Base-by-base conservation (phyloP, 768 basidiomycete genomes). In the Hericium alpestre region DNA sequence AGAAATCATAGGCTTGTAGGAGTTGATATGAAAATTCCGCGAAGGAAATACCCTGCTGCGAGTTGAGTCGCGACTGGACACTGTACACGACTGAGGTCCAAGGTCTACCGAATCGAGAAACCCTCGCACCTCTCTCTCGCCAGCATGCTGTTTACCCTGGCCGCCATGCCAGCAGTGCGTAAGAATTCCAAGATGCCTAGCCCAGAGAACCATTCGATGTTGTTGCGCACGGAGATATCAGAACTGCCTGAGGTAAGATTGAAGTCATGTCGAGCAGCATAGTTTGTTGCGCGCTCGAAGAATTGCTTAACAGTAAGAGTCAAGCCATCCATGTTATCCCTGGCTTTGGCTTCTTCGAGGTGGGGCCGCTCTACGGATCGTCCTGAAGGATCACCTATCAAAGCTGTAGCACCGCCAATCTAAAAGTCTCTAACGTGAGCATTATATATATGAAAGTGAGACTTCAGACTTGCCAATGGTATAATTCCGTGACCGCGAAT, bases 11-110 rank as follows among this genome's bases (percentile, higher is more conserved):
- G 11, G 93, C 96, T 72, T 99, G 96, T 25, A 99, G 78, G 22
- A 99, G 82, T 66, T 99, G 96, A 69, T 99, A 99, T 3, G 90
- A 84, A 72, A 99, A 98, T 68, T 99, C 96, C 18, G 94, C 93
- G 73, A 95, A 99, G n/a, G 94, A 96, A 59, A 98, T 86, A 48
- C 95, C 95, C 63, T 84, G 81, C 59, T 86, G 83, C 0, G 90
- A 83, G 6, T 75, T 73, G 55, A 97, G 76, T 25, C 95, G 86
- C 27, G 82, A 80, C 58, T 86, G 86, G 39, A 96, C 93, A 63
- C 94, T 96, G 59, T 15, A 46, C 8, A 18, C 9, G 18, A 40
- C 25, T 40, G 20, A 8, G 22, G 47, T 60, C 51, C 20, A 25
- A 20, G 13, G 22, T 46, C 16, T 38, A 47, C 13, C 2, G 15